phyloP scores from a whole-genome alignment of 306 rosid species.

The Prunus davidiana region DNA sequence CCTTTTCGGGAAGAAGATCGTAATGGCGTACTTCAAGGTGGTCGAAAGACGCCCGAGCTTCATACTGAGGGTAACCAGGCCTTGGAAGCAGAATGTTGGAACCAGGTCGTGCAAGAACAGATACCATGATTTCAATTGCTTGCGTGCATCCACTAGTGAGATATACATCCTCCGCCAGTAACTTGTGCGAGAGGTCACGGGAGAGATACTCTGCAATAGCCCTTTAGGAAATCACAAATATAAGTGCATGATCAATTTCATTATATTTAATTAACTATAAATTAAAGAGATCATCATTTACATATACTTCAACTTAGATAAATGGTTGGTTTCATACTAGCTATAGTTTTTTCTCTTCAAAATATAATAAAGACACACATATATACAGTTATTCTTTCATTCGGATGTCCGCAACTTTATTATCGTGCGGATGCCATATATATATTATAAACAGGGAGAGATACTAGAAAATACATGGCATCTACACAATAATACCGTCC shows the following conservation, averaged over 20 bases:
- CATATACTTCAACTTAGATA: too few relatives aligned
- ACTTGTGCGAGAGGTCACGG: neutral
- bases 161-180: constrained; percentile 22
- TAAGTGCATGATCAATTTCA: neutral
- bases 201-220: constrained; percentile 7
- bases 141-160: constrained; percentile 57
- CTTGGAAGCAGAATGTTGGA: constrained; percentile 62
- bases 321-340: too few relatives aligned
- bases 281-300: too few relatives aligned
- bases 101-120: constrained; percentile 51
- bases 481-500: too few relatives aligned
- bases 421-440: too few relatives aligned
- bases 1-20: constrained; percentile 46
- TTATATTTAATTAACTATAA: neutral
- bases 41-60: constrained; percentile 36
- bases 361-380: too few relatives aligned
- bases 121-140: constrained; percentile 47
- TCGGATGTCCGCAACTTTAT: too few relatives aligned
- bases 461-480: too few relatives aligned
- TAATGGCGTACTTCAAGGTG: constrained; percentile 49
- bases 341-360: too few relatives aligned
- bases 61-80: constrained; percentile 60
- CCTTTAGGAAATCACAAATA: neutral
- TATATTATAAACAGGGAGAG: too few relatives aligned
- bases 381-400: too few relatives aligned